Conservation (phyloP, 495 filamentous ascomycete species). For the Trichoderma reesei region DNA sequence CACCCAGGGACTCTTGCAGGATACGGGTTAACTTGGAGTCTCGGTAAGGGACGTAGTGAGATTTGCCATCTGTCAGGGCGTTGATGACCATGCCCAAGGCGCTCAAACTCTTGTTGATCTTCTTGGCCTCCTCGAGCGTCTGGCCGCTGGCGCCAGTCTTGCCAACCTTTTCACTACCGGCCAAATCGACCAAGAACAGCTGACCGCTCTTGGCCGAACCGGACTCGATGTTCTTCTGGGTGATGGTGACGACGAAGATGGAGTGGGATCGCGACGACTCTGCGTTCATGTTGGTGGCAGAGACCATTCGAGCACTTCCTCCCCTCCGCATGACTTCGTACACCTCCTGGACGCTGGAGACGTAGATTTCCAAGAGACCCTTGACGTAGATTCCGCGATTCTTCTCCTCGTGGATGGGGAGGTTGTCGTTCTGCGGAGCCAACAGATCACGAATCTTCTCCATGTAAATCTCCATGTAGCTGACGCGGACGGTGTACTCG, state of each 20-base stretch:
- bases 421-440: slow-evolving; percentile 85
- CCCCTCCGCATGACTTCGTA: slow-evolving; percentile 96
- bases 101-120: slow-evolving; percentile 99
- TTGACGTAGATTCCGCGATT: slow-evolving; percentile 94
- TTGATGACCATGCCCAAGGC: slow-evolving; percentile 99
- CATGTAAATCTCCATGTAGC: slow-evolving; percentile 99
- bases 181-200: slow-evolving; percentile 93
- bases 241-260: slow-evolving; percentile 94
- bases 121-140: slow-evolving; percentile 96
- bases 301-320: slow-evolving; percentile 79
- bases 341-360: slow-evolving; percentile 89
- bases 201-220: slow-evolving; percentile 94
- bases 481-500: slow-evolving; percentile 94
- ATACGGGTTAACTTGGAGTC: slow-evolving; percentile 98
- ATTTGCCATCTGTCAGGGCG: slow-evolving; percentile 93
- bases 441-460: slow-evolving; percentile 92
- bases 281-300: slow-evolving; percentile 99
- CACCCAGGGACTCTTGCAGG: slow-evolving; percentile 89
- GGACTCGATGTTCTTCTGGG: slow-evolving; percentile 96
- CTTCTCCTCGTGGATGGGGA: slow-evolving; percentile 96
- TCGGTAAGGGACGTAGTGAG: slow-evolving; percentile 91
- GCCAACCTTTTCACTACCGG: slow-evolving; percentile 95
- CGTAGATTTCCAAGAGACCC: slow-evolving; percentile 88
- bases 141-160: slow-evolving; percentile 98
- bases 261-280: slow-evolving; percentile 98